Evolutionary conservation across 2,329 filamentous ascomycete genomes (phyloP).

Genomic region (Diplodia intermedia): DNA sequence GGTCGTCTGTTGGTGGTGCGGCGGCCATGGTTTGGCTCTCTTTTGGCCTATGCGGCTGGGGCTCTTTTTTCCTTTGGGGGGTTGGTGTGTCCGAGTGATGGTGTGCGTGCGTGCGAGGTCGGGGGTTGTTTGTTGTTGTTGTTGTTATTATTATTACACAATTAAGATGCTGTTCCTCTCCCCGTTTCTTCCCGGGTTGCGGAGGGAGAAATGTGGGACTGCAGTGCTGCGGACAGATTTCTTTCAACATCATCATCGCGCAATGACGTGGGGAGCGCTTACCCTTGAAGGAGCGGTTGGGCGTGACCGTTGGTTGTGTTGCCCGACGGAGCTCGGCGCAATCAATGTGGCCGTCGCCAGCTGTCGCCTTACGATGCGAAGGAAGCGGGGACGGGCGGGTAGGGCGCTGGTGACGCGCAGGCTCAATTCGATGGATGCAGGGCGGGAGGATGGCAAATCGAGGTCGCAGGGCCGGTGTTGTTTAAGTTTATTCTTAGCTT

Average conservation of each 20-base stretch:
- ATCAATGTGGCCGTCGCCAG: background rate
- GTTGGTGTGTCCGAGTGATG: no score
- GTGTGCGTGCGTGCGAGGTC: no score
- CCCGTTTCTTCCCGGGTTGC: no score
- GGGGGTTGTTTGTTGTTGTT: no score
- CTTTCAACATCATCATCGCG: no score
- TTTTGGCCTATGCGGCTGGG: background rate
- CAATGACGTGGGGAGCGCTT: background rate
- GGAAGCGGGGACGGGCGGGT: background rate
- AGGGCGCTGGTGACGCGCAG: background rate
- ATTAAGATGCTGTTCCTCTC: no score
- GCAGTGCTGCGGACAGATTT: no score
- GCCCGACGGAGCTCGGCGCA: background rate
- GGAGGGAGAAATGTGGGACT: no score
- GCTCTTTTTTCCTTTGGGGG: background rate
- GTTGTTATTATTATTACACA: no score
- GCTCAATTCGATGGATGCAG: background rate
- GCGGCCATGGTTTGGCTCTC: background rate
- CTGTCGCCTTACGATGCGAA: no score
- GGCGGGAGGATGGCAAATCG: background rate
- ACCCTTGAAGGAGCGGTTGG: background rate
- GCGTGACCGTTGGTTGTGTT: background rate
- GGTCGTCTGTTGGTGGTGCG: background rate
- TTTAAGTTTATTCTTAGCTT: background rate
- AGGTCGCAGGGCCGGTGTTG: background rate